Evolutionary conservation across 2,329 filamentous ascomycete species (phyloP).

Genomic region (Raffaelea arxii): DNA sequence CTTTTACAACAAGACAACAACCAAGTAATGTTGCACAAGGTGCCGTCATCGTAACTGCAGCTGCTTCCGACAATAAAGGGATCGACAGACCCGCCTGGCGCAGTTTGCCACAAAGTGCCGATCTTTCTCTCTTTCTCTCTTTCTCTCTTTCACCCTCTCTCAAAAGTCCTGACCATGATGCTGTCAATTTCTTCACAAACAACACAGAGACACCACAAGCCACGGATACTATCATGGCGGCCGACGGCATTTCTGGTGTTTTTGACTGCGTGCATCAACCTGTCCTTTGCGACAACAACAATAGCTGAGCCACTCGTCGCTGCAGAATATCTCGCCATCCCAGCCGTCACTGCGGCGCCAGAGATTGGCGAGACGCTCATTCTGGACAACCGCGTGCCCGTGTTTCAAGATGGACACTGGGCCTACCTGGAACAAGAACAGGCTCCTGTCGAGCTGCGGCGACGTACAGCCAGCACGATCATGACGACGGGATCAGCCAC

Average conservation of each 20-base stretch:
- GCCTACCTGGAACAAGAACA: constrained; percentile 25
- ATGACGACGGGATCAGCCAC: constrained; percentile 9
- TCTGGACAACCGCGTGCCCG: constrained; percentile 25
- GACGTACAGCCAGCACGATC: constrained; percentile 11
- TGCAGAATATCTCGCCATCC: constrained; percentile 11
- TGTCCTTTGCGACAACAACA: too few relatives aligned
- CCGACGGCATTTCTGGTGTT: constrained; percentile 12
- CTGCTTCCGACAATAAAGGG: constrained; percentile 4
- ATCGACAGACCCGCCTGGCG: constrained; percentile 7
- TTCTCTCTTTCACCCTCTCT: too few relatives aligned
- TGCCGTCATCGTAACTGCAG: too few relatives aligned
- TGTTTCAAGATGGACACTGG: constrained; percentile 25
- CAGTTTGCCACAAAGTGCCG: constrained; percentile 1
- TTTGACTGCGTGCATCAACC: too few relatives aligned
- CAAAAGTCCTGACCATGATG: too few relatives aligned
- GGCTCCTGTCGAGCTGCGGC: constrained; percentile 13
- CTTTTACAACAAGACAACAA: too few relatives aligned
- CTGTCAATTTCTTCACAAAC: too few relatives aligned
- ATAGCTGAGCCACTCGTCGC: constrained; percentile 2
- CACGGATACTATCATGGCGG: constrained; percentile 19
- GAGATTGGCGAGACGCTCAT: constrained; percentile 21
- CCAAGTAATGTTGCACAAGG: constrained; percentile 7
- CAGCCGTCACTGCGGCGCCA: constrained; percentile 13
- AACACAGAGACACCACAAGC: constrained; percentile 11
- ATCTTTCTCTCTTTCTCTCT: constrained; percentile 7